Conservation (phyloP, 495 filamentous ascomycete species). For the Hyaloscypha finlandica region DNA sequence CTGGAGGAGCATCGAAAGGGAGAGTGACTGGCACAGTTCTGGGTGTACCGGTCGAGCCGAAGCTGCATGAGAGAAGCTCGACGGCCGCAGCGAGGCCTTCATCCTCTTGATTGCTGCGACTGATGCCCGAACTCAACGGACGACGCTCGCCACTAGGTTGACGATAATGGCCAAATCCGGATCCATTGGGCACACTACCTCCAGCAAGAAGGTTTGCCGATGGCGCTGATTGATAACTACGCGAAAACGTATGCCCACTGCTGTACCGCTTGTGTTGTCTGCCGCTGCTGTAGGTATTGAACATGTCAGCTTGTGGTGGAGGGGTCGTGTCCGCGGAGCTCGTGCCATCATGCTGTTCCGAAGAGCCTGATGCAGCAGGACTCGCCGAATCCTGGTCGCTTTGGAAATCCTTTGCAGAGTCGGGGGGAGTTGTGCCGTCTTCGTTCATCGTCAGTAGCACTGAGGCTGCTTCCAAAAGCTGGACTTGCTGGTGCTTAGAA, state of each 20-base stretch:
- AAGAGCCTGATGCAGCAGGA: slow-evolving; percentile 75
- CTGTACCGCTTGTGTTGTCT: slow-evolving; percentile 59
- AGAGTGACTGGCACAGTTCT: slow-evolving; percentile 68
- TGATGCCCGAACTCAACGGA: slow-evolving; percentile 61
- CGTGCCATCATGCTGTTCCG: slow-evolving; percentile 66
- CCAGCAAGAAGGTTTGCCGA: slow-evolving; percentile 51
- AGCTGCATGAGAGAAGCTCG: slow-evolving; percentile 85
- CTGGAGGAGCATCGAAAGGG: slow-evolving; percentile 77
- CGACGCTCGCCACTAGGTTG: slow-evolving; percentile 57
- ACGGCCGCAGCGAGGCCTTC: slow-evolving; percentile 87
- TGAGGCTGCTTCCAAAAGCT: slow-evolving; percentile 92
- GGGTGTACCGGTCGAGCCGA: slow-evolving; percentile 84
- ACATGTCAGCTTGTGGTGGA: slow-evolving; percentile 58
- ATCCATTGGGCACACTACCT: slow-evolving; percentile 48
- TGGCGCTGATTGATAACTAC: slow-evolving; percentile 79
- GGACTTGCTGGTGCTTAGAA: slow-evolving; percentile 99
- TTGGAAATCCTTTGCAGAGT: slow-evolving; percentile 62
- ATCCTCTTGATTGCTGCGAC: slow-evolving; percentile 70
- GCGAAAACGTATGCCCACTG: slow-evolving; percentile 71
- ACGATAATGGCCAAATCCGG: slow-evolving; percentile 56
- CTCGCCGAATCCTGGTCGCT: slow-evolving; percentile 84
- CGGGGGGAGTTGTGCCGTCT: slow-evolving; percentile 55
- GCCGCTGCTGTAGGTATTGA: slow-evolving; percentile 40
- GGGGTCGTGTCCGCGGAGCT: slow-evolving; percentile 73
- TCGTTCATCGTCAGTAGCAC: slow-evolving; percentile 93